These are phyloP conservation scores for Dothideomycetidae sp. DNA, from an alignment of 2,329 filamentous ascomycete genomes.

Conservation along the genomic window DNA sequence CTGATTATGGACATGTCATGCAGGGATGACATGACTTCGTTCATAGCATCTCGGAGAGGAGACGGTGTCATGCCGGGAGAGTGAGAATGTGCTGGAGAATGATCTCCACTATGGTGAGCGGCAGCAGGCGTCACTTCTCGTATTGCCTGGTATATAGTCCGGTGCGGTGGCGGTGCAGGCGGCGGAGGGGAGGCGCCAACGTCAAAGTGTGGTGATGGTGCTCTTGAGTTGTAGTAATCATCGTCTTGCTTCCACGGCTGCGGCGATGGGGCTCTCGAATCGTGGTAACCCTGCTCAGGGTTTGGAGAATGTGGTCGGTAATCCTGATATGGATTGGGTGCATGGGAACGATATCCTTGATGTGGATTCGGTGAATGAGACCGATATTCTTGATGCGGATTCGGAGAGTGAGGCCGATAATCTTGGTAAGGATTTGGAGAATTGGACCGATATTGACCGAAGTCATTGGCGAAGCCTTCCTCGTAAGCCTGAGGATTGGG, in stretches of 20 bases:
- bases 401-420: constrained; percentile 27
- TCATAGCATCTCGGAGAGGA: constrained; percentile 86
- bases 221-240: constrained; percentile 10
- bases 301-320: constrained; percentile 8
- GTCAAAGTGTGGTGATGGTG: constrained; percentile 16
- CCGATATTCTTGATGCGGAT: constrained; percentile 12
- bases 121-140: constrained; percentile 34
- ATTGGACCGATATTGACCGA: constrained; percentile 7
- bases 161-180: constrained; percentile 70
- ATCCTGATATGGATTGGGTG: constrained; percentile 20
- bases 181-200: constrained; percentile 58
- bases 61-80: constrained; percentile 70
- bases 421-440: constrained; percentile 16
- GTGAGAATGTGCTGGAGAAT: constrained; percentile 48
- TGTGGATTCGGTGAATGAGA: constrained; percentile 12
- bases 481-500: constrained; percentile 10
- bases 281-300: constrained; percentile 18
- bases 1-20: constrained; percentile 63
- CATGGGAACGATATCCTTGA: constrained; percentile 26
- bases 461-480: constrained; percentile 12
- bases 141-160: constrained; percentile 38
- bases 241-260: constrained; percentile 28
- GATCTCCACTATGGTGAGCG: constrained; percentile 35
- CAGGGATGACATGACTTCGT: constrained; percentile 90
- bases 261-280: constrained; percentile 28